These are phyloP conservation scores for Thalia dealbata DNA, from an alignment of 176 grass and related monocot genomes.

Conservation along the genomic window DNA sequence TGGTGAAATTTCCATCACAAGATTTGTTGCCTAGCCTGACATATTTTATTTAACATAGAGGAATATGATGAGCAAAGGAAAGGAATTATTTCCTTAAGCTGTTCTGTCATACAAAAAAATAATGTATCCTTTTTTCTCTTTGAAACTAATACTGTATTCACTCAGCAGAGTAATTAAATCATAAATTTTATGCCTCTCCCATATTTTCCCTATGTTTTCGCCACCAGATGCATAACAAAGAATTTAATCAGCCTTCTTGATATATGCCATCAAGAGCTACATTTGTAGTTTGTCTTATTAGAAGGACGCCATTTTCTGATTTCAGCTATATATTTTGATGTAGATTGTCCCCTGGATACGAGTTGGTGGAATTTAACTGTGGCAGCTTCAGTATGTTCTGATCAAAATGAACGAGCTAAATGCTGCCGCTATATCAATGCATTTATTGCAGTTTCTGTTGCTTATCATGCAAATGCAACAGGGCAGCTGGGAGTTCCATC, in stretches of 20 bases:
- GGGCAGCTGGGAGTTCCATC: slow-evolving; percentile 63
- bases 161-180: neutral
- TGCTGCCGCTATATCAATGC: slow-evolving; percentile 98
- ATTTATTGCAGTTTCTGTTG: slow-evolving; percentile 57
- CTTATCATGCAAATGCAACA: slow-evolving; percentile 57
- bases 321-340: slow-evolving; percentile 9
- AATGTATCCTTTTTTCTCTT: too few relatives aligned
- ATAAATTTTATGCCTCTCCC: neutral
- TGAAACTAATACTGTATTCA: too few relatives aligned
- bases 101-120: too few relatives aligned
- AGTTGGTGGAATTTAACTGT: slow-evolving; percentile 61
- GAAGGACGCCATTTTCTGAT: neutral
- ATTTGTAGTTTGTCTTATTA: neutral
- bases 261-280: neutral
- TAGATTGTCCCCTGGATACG: slow-evolving; percentile 89
- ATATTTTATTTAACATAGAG: too few relatives aligned
- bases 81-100: too few relatives aligned
- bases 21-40: too few relatives aligned
- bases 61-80: too few relatives aligned
- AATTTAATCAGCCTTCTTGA: neutral
- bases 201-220: neutral
- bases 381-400: slow-evolving; percentile 63
- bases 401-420: slow-evolving; percentile 47
- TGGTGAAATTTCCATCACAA: too few relatives aligned
- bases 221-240: neutral